A percentile compares a stretch with the other conserved stretches of the same genome.
Conservation (phyloP, 441 rosid species). For the Oxalis stricta region DNA sequence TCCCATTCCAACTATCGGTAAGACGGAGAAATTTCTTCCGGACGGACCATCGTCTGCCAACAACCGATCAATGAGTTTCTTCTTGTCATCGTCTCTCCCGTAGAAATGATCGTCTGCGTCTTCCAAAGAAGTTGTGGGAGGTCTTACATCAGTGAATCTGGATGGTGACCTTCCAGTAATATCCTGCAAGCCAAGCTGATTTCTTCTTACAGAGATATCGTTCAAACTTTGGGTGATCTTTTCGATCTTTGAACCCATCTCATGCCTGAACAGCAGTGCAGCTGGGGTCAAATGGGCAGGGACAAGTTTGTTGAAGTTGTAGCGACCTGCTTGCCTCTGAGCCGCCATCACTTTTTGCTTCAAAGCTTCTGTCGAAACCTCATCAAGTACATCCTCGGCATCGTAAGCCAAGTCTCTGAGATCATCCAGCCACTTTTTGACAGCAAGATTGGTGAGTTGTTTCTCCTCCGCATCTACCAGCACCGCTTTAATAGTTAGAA, state of each 20-base stretch:
- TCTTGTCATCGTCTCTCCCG: conserved; percentile 5
- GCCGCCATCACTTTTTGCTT: neutral
- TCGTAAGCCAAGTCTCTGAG: conserved; percentile 18
- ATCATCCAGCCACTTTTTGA: conserved; percentile 9
- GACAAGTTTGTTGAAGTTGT: neutral
- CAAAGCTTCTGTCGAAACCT: neutral
- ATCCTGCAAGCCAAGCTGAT: neutral
- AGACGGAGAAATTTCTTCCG: neutral
- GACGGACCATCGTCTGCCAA: neutral
- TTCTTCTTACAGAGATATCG: no score
- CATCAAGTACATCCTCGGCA: conserved; percentile 8
- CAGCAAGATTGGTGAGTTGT: neutral
- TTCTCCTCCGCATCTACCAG: neutral
- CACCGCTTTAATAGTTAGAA: conserved; percentile 10
- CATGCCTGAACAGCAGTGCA: neutral
- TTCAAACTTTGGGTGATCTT: neutral
- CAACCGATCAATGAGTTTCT: neutral
- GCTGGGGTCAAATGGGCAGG: neutral
- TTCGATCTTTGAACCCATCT: neutral
- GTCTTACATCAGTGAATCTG: neutral
- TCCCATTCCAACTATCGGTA: neutral
- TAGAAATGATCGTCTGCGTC: neutral
- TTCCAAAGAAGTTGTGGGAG: neutral
- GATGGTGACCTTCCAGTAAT: neutral
- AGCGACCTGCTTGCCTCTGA: neutral